Percentiles rank a stretch among this genome's conserved stretches.
These are phyloP conservation scores for Entelexis paramagnoliae DNA, from an alignment of 1,139 yeast genomes.

Conservation along the genomic window DNA sequence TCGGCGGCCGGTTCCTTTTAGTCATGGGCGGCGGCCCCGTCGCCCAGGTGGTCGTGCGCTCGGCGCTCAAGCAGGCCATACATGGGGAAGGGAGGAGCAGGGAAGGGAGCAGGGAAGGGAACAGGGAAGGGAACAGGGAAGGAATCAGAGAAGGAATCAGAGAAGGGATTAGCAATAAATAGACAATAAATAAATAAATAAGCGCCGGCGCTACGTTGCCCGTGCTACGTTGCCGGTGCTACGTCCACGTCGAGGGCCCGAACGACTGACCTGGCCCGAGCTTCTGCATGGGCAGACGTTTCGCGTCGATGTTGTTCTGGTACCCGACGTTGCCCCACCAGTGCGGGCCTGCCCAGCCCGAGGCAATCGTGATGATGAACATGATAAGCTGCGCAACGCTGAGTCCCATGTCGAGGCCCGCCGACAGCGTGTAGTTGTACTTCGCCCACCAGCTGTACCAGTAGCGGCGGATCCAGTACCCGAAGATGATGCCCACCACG, in stretches of 20 bases:
- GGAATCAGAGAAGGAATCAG: no score
- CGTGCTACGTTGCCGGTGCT: no score
- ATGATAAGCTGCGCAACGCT: slow-evolving; percentile 44
- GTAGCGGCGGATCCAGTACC: slow-evolving; percentile 41
- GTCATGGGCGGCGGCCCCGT: no score
- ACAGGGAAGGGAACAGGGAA: no score
- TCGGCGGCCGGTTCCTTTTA: no score
- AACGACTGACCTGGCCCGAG: slow-evolving; percentile 25
- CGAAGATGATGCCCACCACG: slow-evolving; percentile 43
- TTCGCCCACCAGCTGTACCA: slow-evolving; percentile 58
- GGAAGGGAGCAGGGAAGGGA: no score
- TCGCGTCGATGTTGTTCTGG: slow-evolving; percentile 26
- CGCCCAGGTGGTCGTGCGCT: no score
- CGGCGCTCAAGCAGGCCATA: no score
- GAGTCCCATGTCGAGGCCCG: slow-evolving; percentile 49
- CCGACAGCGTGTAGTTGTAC: slow-evolving; percentile 50
- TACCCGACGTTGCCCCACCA: slow-evolving; percentile 52
- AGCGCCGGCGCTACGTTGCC: no score
- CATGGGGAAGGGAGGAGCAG: no score
- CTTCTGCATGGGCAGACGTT: slow-evolving; percentile 21
- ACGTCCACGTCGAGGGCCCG: slow-evolving; percentile 28
- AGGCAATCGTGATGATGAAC: slow-evolving; percentile 37
- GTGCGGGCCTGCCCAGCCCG: slow-evolving; percentile 32
- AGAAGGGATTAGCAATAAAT: no score
- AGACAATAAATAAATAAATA: no score